Evolutionary conservation across 1,284 basidiomycete genomes (phyloP).

Genomic region (Quambalaria eucalypti): DNA sequence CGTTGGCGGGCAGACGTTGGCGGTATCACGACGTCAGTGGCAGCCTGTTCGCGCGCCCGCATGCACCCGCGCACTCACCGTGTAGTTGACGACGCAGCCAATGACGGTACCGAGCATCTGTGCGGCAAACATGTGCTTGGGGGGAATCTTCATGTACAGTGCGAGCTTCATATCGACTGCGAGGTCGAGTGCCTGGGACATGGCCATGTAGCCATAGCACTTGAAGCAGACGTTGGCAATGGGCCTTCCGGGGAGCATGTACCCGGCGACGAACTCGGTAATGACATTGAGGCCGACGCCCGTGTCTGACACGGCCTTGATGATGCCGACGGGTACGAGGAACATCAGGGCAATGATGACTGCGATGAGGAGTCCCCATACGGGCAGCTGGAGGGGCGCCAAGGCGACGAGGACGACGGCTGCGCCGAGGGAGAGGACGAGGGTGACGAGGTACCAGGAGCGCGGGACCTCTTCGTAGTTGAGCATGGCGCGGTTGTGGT

Average conservation of each 20-base stretch:
- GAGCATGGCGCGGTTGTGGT: constrained; percentile 44
- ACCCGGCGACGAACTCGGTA: constrained; percentile 50
- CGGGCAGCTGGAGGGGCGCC: constrained; percentile 51
- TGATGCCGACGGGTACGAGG: constrained; percentile 49
- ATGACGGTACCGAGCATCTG: constrained; percentile 51
- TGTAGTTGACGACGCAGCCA: constrained; percentile 48
- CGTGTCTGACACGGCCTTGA: constrained; percentile 52
- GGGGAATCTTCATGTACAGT: constrained; percentile 47
- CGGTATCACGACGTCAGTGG: no score
- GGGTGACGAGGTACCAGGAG: constrained; percentile 41
- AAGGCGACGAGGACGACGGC: constrained; percentile 50
- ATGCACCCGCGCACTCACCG: constrained; percentile 50
- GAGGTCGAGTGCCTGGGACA: constrained; percentile 47
- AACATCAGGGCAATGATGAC: constrained; percentile 49
- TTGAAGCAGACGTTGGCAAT: constrained; percentile 48
- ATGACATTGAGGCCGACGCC: constrained; percentile 50
- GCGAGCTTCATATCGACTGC: constrained; percentile 51
- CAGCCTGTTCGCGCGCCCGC: no score
- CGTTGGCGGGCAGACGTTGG: no score
- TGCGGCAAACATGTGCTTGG: constrained; percentile 51
- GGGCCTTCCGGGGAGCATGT: constrained; percentile 52
- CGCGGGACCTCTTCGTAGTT: constrained; percentile 39
- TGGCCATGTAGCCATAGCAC: constrained; percentile 49
- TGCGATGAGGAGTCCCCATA: constrained; percentile 51
- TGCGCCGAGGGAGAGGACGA: constrained; percentile 33